A percentile compares a stretch with the other conserved stretches of the same genome.
phyloP scores from a whole-genome alignment of 2,329 filamentous ascomycete genomes.

The Xylaria hypoxylon region DNA sequence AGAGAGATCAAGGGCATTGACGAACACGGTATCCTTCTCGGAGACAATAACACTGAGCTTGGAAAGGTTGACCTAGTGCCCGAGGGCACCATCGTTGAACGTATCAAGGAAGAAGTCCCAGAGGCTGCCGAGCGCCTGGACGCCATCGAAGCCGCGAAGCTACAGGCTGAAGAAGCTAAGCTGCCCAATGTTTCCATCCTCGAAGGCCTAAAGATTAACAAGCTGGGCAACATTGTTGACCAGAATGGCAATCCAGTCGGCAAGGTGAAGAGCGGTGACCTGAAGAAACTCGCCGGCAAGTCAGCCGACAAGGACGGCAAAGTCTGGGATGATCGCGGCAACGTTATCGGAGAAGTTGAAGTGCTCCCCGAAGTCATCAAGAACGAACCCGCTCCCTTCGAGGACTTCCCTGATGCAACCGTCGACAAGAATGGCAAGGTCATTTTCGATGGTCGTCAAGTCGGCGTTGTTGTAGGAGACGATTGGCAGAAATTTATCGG shows the following conservation, averaged over 20 bases:
- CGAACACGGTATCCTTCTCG: conserved; percentile 73
- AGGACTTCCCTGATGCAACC: conserved; percentile 53
- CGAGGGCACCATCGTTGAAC: conserved; percentile 55
- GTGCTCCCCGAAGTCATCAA: conserved; percentile 54
- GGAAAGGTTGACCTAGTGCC: conserved; percentile 67
- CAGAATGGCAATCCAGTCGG: conserved; percentile 58
- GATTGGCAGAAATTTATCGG: conserved; percentile 52
- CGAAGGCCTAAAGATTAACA: conserved; percentile 57
- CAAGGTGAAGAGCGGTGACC: conserved; percentile 56
- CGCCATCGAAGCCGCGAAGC: conserved; percentile 52
- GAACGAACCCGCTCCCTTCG: conserved; percentile 52
- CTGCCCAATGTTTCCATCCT: conserved; percentile 51
- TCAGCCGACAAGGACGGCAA: conserved; percentile 58
- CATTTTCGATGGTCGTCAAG: conserved; percentile 53
- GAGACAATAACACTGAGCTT: conserved; percentile 73
- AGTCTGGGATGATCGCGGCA: conserved; percentile 52
- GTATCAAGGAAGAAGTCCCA: conserved; percentile 50
- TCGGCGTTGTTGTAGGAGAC: conserved; percentile 55
- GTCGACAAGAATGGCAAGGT: conserved; percentile 54
- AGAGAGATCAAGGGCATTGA: conserved; percentile 76
- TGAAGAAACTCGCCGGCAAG: conserved; percentile 57
- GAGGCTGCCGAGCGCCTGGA: conserved; percentile 50
- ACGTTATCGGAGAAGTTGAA: conserved; percentile 55
- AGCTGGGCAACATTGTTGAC: conserved; percentile 60
- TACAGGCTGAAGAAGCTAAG: conserved; percentile 35